Conservation (phyloP, 805 yeast genomes). For the Kodamaea leandrae region DNA sequence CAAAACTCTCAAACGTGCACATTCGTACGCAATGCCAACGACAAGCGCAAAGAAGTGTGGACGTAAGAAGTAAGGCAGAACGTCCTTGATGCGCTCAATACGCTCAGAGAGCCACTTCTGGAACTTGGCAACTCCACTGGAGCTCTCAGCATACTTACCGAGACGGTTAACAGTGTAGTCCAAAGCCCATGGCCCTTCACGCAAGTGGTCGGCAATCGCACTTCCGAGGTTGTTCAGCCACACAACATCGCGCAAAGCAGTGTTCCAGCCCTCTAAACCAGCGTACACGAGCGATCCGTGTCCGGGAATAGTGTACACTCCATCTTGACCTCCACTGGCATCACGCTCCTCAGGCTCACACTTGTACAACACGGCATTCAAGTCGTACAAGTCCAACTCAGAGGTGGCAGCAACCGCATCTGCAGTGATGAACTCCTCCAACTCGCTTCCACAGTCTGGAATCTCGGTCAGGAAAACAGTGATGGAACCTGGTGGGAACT, state of each 20-base stretch:
- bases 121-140: constrained; percentile 52
- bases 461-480: constrained; percentile 75
- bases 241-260: constrained; percentile 61
- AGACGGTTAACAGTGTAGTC: constrained; percentile 69
- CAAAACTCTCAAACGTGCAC: constrained; percentile 68
- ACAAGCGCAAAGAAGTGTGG: constrained; percentile 86
- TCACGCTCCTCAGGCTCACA: constrained; percentile 90
- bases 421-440: constrained; percentile 64
- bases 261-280: constrained; percentile 91
- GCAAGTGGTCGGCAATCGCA: constrained; percentile 74
- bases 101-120: constrained; percentile 69
- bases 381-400: constrained; percentile 59
- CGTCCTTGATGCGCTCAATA: constrained; percentile 55
- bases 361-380: constrained; percentile 71
- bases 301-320: constrained; percentile 72
- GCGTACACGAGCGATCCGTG: constrained; percentile 77
- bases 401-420: constrained; percentile 77
- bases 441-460: constrained; percentile 58
- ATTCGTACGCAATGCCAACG: constrained; percentile 81
- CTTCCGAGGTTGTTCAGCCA: constrained; percentile 75
- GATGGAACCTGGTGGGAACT: constrained; percentile 87
- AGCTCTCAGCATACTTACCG: constrained; percentile 46
- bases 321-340: constrained; percentile 65
- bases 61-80: constrained; percentile 69
- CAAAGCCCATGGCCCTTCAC: constrained; percentile 87